These are phyloP conservation scores for Mrakia blollopis DNA, from an alignment of 768 basidiomycete genomes.

Conservation along the genomic window DNA sequence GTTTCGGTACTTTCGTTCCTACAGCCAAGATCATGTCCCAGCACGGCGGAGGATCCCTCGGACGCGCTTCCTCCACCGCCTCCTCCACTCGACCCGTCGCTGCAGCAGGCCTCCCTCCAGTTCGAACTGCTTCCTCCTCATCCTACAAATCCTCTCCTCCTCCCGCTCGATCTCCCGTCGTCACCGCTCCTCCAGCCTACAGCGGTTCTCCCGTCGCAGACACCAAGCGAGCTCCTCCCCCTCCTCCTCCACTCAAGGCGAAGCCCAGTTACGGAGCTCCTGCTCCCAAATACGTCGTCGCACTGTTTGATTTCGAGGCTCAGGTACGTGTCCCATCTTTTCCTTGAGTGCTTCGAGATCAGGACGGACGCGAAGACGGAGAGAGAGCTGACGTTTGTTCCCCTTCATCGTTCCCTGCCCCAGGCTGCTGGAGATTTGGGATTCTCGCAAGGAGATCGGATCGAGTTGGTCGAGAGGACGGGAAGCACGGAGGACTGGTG, in stretches of 20 bases:
- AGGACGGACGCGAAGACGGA: neutral
- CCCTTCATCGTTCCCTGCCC: neutral
- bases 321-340: slow-evolving; percentile 52
- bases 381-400: neutral
- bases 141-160: slow-evolving; percentile 26
- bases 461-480: slow-evolving; percentile 30
- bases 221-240: slow-evolving; percentile 75
- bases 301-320: slow-evolving; percentile 89
- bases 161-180: slow-evolving; percentile 17
- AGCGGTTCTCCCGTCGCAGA: slow-evolving; percentile 50
- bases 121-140: slow-evolving; percentile 14
- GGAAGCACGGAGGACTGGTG: slow-evolving; percentile 30
- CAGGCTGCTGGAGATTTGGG: slow-evolving; percentile 32
- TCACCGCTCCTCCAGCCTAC: slow-evolving; percentile 53
- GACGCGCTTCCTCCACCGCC: slow-evolving; percentile 50
- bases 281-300: slow-evolving; percentile 70
- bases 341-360: no score
- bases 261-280: slow-evolving; percentile 66
- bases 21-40: slow-evolving; percentile 43
- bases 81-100: slow-evolving; percentile 36
- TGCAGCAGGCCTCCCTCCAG: slow-evolving; percentile 13
- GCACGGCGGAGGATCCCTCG: slow-evolving; percentile 43
- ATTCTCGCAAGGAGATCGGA: slow-evolving; percentile 31
- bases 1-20: slow-evolving; percentile 9
- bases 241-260: slow-evolving; percentile 84